phyloP scores from a whole-genome alignment of 306 rosid species.

The Canavalia gladiata region DNA sequence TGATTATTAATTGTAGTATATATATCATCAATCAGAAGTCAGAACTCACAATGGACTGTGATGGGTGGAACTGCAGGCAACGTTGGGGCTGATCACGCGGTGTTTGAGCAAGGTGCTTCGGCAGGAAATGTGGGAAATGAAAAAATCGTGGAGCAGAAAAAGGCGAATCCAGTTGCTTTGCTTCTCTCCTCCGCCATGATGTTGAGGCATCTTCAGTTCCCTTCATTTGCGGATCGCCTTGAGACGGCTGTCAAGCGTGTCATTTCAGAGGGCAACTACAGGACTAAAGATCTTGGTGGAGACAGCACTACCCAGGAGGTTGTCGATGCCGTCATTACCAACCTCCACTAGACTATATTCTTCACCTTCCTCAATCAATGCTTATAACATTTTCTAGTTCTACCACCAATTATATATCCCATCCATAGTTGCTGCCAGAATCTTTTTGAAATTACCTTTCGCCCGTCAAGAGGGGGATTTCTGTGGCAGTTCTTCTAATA shows the following conservation, averaged over 20 bases:
- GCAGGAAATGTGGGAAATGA: conserved; percentile 87
- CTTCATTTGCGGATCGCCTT: conserved; percentile 87
- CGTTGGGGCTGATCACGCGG: conserved; percentile 87
- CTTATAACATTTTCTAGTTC: too few species aligned
- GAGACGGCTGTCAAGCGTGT: conserved; percentile 83
- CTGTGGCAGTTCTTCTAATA: conserved; percentile 4
- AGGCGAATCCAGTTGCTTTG: conserved; percentile 86
- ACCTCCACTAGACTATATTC: conserved; percentile 51
- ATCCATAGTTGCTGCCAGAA: neutral
- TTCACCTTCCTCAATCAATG: too few species aligned
- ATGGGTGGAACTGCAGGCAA: conserved; percentile 59
- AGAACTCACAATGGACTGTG: too few species aligned
- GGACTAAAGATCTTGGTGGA: conserved; percentile 86
- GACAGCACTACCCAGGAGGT: conserved; percentile 70
- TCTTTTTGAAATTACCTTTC: conserved; percentile 5
- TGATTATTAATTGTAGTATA: too few species aligned
- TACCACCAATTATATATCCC: neutral
- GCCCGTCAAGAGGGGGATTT: neutral
- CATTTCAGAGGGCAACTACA: conserved; percentile 62
- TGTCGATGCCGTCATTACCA: conserved; percentile 74
- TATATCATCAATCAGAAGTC: too few species aligned
- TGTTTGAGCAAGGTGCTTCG: conserved; percentile 95
- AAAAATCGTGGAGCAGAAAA: conserved; percentile 64
- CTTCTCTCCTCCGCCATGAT: conserved; percentile 93
- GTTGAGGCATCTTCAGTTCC: conserved; percentile 94